These are phyloP conservation scores for Raffaelea ambrosiae DNA, from an alignment of 2,329 filamentous ascomycete genomes.

Conservation along the genomic window DNA sequence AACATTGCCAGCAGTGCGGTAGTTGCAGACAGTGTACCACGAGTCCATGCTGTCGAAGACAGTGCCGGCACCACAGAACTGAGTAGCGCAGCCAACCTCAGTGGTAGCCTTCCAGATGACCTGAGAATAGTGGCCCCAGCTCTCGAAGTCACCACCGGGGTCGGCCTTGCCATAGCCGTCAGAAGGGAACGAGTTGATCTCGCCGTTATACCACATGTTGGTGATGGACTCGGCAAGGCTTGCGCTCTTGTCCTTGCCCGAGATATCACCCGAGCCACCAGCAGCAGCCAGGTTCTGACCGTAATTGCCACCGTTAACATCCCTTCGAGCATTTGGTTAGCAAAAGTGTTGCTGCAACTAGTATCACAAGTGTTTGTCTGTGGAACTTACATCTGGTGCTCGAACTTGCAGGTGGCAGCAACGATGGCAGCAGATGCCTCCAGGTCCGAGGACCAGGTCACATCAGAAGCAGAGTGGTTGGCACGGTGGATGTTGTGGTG, in stretches of 20 bases:
- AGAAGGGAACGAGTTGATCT: conserved; percentile 49
- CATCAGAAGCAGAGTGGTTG: conserved; percentile 63
- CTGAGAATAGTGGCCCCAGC: conserved; percentile 70
- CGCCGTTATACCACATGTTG: conserved; percentile 83
- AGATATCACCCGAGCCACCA: conserved; percentile 29
- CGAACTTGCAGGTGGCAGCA: conserved; percentile 61
- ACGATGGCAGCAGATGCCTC: conserved; percentile 55
- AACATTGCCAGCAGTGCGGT: conserved; percentile 53
- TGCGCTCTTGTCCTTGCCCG: conserved; percentile 38
- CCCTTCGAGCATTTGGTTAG: background rate
- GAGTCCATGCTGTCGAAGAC: conserved; percentile 39
- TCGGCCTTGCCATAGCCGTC: conserved; percentile 48
- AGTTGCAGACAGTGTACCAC: conserved; percentile 88
- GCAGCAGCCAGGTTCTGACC: conserved; percentile 86
- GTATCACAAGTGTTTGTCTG: background rate
- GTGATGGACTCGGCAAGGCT: conserved; percentile 62
- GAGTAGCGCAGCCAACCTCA: conserved; percentile 53
- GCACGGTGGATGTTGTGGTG: conserved; percentile 81
- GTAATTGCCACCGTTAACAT: conserved; percentile 46
- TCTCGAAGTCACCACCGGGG: conserved; percentile 56
- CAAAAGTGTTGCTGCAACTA: background rate
- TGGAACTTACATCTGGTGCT: conserved; percentile 63
- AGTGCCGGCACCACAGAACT: conserved; percentile 43
- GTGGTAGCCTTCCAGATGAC: conserved; percentile 60
- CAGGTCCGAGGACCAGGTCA: conserved; percentile 59